These are phyloP conservation scores for Hortaea werneckii DNA, from an alignment of 2,329 filamentous ascomycete species.

Conservation along the genomic window DNA sequence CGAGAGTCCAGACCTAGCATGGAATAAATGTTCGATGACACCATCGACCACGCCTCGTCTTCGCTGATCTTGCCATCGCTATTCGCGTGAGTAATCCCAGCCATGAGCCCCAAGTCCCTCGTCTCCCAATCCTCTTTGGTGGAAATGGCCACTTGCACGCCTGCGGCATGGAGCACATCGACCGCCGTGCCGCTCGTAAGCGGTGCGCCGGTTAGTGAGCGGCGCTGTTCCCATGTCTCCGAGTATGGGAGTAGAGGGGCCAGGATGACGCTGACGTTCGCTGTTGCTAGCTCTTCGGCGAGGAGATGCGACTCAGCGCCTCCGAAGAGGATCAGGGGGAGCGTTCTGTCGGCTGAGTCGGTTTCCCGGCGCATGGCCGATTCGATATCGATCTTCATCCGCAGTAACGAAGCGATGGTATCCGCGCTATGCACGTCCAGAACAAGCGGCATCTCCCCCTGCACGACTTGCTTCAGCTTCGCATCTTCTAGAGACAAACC, in stretches of 20 bases:
- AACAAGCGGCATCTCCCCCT: slow-evolving; percentile 45
- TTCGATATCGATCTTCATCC: slow-evolving; percentile 49
- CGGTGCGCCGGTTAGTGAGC: slow-evolving; percentile 53
- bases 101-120: slow-evolving; percentile 49
- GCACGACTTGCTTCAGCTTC: slow-evolving; percentile 35
- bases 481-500: slow-evolving; percentile 38
- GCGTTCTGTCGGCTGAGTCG: neutral
- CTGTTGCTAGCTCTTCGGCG: slow-evolving; percentile 47
- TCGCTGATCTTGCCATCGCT: slow-evolving; percentile 45
- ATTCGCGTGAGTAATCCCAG: slow-evolving; percentile 51
- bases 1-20: slow-evolving; percentile 40
- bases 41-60: slow-evolving; percentile 46
- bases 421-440: slow-evolving; percentile 54
- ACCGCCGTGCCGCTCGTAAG: slow-evolving; percentile 55
- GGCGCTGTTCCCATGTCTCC: slow-evolving; percentile 50
- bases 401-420: slow-evolving; percentile 49
- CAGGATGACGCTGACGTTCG: slow-evolving; percentile 50
- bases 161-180: slow-evolving; percentile 48
- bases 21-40: slow-evolving; percentile 47
- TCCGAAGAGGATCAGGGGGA: slow-evolving; percentile 49
- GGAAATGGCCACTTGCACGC: slow-evolving; percentile 49
- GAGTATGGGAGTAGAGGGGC: slow-evolving; percentile 49
- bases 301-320: slow-evolving; percentile 54
- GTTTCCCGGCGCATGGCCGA: slow-evolving; percentile 13
- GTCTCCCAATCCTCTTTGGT: slow-evolving; percentile 54